Conservation (phyloP, 1,284 basidiomycete genomes). For the Amylostereum chailletii region DNA sequence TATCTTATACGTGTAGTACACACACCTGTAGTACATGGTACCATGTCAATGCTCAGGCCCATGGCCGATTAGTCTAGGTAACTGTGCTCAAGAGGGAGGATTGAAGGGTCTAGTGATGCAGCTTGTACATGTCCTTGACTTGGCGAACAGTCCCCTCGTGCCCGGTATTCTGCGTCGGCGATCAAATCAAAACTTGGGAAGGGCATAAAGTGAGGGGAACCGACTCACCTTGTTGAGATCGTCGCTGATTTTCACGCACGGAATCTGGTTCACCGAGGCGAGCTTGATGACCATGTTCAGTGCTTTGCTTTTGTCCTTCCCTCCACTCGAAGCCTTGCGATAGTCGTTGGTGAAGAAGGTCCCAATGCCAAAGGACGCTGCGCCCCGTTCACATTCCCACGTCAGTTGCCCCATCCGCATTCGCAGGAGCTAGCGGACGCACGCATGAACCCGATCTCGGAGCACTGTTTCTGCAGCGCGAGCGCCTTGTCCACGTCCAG, state of each 20-base stretch:
- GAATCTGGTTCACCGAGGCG: constrained; percentile 58
- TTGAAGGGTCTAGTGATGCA: constrained; percentile 2
- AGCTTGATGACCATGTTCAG: constrained; percentile 95
- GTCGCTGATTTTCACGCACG: constrained; percentile 90
- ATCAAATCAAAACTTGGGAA: background rate
- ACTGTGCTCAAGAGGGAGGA: too few relatives aligned
- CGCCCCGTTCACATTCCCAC: background rate
- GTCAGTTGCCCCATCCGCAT: too few relatives aligned
- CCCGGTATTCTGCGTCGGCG: constrained; percentile 26
- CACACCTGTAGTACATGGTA: too few relatives aligned
- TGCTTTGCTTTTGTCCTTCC: constrained; percentile 61
- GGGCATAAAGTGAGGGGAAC: background rate
- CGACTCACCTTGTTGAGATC: constrained; percentile 71
- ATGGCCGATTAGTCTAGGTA: too few relatives aligned
- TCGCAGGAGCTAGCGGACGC: constrained; percentile 11
- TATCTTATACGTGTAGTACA: too few relatives aligned
- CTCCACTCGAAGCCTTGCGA: constrained; percentile 42
- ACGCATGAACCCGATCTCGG: constrained; percentile 72
- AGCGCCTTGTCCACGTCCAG: constrained; percentile 69
- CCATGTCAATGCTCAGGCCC: too few relatives aligned
- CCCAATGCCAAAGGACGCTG: constrained; percentile 83
- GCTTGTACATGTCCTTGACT: constrained; percentile 33
- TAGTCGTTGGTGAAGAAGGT: constrained; percentile 91
- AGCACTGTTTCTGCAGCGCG: constrained; percentile 61
- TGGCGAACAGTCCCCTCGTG: constrained; percentile 25